Evolutionary conservation across 2,329 filamentous ascomycete species (phyloP).

Genomic region (Elsinoe arachidis): DNA sequence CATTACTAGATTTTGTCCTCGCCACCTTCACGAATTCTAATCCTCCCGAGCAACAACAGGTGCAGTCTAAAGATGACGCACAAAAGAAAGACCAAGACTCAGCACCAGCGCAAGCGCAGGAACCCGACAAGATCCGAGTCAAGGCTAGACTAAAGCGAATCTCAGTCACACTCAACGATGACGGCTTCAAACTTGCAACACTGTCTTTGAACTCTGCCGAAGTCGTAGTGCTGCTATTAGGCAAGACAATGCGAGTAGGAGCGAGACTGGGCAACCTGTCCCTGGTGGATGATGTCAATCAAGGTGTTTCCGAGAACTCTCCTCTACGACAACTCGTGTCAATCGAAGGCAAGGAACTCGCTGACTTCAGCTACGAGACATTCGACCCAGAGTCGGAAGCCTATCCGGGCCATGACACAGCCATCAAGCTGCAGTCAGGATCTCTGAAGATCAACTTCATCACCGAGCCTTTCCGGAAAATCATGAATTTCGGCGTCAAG

Average conservation of each 20-base stretch:
- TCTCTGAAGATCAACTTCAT: slow-evolving; percentile 96
- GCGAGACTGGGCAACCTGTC: slow-evolving; percentile 81
- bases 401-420: slow-evolving; percentile 92
- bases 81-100: slow-evolving; percentile 28
- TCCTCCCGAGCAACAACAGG: slow-evolving; percentile 20
- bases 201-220: slow-evolving; percentile 87
- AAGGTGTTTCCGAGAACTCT: slow-evolving; percentile 74
- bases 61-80: slow-evolving; percentile 27
- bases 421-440: slow-evolving; percentile 79
- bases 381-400: slow-evolving; percentile 67
- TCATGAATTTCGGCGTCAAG: slow-evolving; percentile 95
- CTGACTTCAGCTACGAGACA: slow-evolving; percentile 95
- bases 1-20: slow-evolving; percentile 86
- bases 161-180: slow-evolving; percentile 89
- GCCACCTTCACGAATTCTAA: slow-evolving; percentile 68
- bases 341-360: slow-evolving; percentile 90
- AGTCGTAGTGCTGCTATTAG: slow-evolving; percentile 78
- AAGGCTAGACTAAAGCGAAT: slow-evolving; percentile 92
- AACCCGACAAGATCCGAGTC: slow-evolving; percentile 75
- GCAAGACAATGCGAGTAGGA: slow-evolving; percentile 77
- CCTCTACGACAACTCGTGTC: slow-evolving; percentile 78
- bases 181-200: slow-evolving; percentile 88
- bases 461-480: slow-evolving; percentile 95
- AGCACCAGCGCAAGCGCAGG: slow-evolving; percentile 29
- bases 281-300: slow-evolving; percentile 86